A percentile compares a stretch with the other conserved stretches of the same genome.
Evolutionary conservation across 2,329 filamentous ascomycete genomes (phyloP).

Genomic region (Xylariales sp.): DNA sequence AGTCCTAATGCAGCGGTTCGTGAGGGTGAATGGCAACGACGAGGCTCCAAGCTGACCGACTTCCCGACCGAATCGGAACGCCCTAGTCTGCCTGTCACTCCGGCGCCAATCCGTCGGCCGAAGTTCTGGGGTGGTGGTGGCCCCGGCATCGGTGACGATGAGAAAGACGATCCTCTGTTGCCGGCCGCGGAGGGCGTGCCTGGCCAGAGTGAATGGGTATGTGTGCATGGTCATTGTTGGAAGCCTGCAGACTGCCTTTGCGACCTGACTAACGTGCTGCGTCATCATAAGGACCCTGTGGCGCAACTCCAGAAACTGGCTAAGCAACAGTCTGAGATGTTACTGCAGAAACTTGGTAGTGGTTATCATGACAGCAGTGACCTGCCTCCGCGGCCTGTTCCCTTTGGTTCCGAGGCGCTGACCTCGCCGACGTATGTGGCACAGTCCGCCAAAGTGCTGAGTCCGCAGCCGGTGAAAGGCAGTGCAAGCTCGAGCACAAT

Average conservation of each 20-base stretch:
- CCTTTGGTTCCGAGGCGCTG: constrained; percentile 48
- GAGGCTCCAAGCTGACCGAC: constrained; percentile 69
- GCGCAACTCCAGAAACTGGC: constrained; percentile 67
- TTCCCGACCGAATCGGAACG: constrained; percentile 80
- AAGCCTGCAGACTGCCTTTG: constrained; percentile 48
- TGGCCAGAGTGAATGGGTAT: constrained; percentile 89
- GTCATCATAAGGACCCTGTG: constrained; percentile 59
- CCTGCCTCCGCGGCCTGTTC: constrained; percentile 45
- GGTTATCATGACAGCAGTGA: constrained; percentile 30
- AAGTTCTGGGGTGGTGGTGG: constrained; percentile 59
- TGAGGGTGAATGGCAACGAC: constrained; percentile 21
- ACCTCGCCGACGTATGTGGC: constrained; percentile 41
- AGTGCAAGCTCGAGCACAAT: constrained; percentile 28
- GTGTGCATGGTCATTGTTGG: constrained; percentile 56
- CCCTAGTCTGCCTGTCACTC: constrained; percentile 85
- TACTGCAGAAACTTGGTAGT: constrained; percentile 47
- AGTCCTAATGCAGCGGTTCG: constrained; percentile 29
- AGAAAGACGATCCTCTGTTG: constrained; percentile 53
- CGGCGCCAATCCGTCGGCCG: constrained; percentile 68
- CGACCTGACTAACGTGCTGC: constrained; percentile 50
- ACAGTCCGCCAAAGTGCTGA: constrained; percentile 32
- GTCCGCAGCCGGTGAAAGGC: constrained; percentile 40
- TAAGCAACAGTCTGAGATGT: constrained; percentile 58
- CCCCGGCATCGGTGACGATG: constrained; percentile 39
- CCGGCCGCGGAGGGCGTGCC: constrained; percentile 80